Conservation (phyloP, 2,329 filamentous ascomycete genomes). For the Fusarium miscanthi region DNA sequence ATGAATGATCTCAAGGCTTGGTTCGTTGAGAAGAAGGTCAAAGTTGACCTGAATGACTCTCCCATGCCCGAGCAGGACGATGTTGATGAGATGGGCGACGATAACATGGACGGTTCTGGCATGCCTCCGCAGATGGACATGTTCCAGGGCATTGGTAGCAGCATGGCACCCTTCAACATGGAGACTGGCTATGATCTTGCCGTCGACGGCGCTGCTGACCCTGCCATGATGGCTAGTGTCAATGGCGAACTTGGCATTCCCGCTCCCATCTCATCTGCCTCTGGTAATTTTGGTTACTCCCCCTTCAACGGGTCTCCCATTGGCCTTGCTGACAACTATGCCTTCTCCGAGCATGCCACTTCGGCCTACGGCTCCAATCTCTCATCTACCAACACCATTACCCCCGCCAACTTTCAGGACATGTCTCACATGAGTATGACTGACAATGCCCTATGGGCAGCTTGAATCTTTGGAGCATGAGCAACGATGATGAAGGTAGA, state of each 20-base stretch:
- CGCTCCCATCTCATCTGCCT: slow-evolving; percentile 43
- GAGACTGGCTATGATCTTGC: slow-evolving; percentile 39
- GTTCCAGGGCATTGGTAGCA: slow-evolving; percentile 40
- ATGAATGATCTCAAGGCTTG: slow-evolving; percentile 58
- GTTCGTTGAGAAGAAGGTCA: slow-evolving; percentile 65
- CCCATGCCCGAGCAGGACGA: slow-evolving; percentile 48
- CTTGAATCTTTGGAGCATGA: slow-evolving; percentile 17
- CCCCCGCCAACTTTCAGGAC: slow-evolving; percentile 43
- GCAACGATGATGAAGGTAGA: slow-evolving; percentile 10
- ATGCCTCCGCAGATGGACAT: slow-evolving; percentile 35
- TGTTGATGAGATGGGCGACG: slow-evolving; percentile 43
- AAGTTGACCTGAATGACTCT: slow-evolving; percentile 54
- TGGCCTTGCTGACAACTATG: slow-evolving; percentile 40
- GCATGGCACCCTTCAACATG: slow-evolving; percentile 38
- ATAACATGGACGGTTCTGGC: slow-evolving; percentile 32
- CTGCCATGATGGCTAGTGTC: slow-evolving; percentile 33
- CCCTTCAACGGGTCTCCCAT: slow-evolving; percentile 41
- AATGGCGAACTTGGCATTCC: slow-evolving; percentile 33
- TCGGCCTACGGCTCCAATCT: slow-evolving; percentile 44
- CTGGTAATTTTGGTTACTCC: slow-evolving; percentile 38
- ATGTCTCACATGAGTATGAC: slow-evolving; percentile 39
- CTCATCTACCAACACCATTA: slow-evolving; percentile 46
- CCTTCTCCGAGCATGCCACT: slow-evolving; percentile 41
- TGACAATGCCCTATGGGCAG: slow-evolving; percentile 37
- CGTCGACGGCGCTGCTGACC: slow-evolving; percentile 34